Evolutionary conservation across 371 early-diverging fungal species (phyloP).

Genomic region (Mucor sp.): DNA sequence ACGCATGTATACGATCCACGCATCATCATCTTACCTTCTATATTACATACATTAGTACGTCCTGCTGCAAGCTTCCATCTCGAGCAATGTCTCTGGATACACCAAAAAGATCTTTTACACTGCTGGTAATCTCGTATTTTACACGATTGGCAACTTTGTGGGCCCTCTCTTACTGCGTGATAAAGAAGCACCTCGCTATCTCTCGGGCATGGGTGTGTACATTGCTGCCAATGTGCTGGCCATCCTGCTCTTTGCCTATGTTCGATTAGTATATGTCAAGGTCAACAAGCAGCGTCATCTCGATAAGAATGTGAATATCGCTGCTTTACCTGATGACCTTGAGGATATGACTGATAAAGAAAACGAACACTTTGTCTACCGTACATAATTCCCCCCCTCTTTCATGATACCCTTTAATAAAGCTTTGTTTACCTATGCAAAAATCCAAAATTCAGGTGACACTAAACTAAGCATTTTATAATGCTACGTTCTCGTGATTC

Average conservation of each 20-base stretch:
- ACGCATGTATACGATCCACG: not conserved
- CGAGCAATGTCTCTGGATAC: constrained; percentile 28
- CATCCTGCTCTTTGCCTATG: constrained; percentile 18
- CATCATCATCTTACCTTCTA: not conserved
- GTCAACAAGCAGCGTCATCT: constrained; percentile 17
- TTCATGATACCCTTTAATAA: not conserved
- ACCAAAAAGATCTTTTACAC: constrained; percentile 30
- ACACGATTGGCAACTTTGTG: constrained; percentile 24
- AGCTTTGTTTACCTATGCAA: no score
- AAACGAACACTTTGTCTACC: constrained; percentile 23
- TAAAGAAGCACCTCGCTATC: constrained; percentile 28
- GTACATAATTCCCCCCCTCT: not conserved
- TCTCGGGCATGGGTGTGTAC: constrained; percentile 35
- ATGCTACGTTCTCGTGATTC: not conserved
- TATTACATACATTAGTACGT: constrained; percentile 2
- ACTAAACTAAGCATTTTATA: not conserved
- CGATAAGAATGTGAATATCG: not conserved
- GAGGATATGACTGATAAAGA: constrained; percentile 22
- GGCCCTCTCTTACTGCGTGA: constrained; percentile 24
- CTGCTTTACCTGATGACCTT: constrained; percentile 15
- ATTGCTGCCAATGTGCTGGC: constrained; percentile 29
- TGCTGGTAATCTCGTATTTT: constrained; percentile 13
- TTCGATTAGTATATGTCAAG: constrained; percentile 13
- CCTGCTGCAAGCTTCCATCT: constrained; percentile 15
- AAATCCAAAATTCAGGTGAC: not conserved